These are phyloP conservation scores for Pleurotus djamor DNA, from an alignment of 768 basidiomycete species.

Conservation along the genomic window DNA sequence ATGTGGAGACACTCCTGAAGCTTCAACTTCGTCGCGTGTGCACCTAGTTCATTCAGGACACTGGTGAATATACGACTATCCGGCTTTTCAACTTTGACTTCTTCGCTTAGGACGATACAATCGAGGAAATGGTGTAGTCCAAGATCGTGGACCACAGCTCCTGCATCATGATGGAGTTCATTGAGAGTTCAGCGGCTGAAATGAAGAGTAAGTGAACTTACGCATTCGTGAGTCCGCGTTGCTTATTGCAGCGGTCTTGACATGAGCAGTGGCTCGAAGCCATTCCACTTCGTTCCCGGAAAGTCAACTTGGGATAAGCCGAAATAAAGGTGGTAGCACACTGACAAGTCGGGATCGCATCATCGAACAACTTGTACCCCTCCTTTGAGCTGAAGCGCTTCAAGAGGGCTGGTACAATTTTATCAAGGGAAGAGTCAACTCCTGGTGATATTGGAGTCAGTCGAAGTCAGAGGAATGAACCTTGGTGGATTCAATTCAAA, in stretches of 20 bases:
- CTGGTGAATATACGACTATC: constrained; percentile 52
- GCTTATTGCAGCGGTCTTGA: constrained; percentile 62
- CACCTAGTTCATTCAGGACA: constrained; percentile 26
- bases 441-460: constrained; percentile 27
- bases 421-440: constrained; percentile 48
- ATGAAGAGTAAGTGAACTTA: constrained; percentile 27
- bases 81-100: constrained; percentile 71
- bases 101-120: constrained; percentile 68
- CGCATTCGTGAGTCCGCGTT: constrained; percentile 75
- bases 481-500: neutral
- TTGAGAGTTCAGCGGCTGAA: constrained; percentile 1
- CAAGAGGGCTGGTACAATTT: constrained; percentile 63
- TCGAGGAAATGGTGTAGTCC: constrained; percentile 44
- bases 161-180: constrained; percentile 24
- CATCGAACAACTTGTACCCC: constrained; percentile 64
- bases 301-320: neutral
- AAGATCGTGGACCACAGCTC: constrained; percentile 58
- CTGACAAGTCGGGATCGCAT: constrained; percentile 45
- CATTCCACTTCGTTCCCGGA: constrained; percentile 33
- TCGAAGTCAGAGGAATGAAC: neutral
- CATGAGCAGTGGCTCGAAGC: constrained; percentile 37
- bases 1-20: constrained; percentile 59
- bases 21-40: constrained; percentile 17
- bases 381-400: constrained; percentile 65
- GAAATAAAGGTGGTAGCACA: neutral